phyloP scores from a whole-genome alignment of 202 grass and related monocot genomes.

The Dendrocalamus latiflorus region DNA sequence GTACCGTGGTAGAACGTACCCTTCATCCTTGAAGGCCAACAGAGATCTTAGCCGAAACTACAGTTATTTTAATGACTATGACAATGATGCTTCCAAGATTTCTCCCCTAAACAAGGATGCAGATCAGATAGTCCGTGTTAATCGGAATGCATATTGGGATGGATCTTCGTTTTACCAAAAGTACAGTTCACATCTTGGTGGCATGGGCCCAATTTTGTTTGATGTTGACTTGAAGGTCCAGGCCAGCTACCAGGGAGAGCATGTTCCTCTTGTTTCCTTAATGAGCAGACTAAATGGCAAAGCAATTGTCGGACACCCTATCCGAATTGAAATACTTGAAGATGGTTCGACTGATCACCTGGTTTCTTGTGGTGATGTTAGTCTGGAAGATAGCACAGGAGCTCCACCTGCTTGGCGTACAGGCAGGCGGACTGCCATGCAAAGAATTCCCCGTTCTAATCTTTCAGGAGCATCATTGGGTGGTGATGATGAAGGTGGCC shows the following conservation, averaged over 20 bases:
- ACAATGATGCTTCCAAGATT: slow-evolving; percentile 40
- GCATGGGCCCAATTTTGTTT: slow-evolving; percentile 51
- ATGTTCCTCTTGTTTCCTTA: slow-evolving; percentile 92
- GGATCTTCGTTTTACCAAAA: slow-evolving; percentile 50
- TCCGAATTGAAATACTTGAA: slow-evolving; percentile 91
- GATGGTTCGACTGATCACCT: slow-evolving; percentile 65
- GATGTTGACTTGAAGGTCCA: slow-evolving; percentile 84
- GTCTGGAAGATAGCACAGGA: slow-evolving; percentile 50
- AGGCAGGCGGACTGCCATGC: slow-evolving; percentile 87
- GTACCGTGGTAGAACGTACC: slow-evolving; percentile 44
- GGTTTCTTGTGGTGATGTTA: slow-evolving; percentile 39
- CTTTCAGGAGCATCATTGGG: slow-evolving; percentile 46
- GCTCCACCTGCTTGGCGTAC: slow-evolving; percentile 75
- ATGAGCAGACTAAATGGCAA: slow-evolving; percentile 99
- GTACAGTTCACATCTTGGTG: slow-evolving; percentile 38
- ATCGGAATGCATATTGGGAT: slow-evolving; percentile 37
- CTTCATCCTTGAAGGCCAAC: slow-evolving; percentile 45
- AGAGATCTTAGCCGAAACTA: slow-evolving; percentile 54
- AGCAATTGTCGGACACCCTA: slow-evolving; percentile 91
- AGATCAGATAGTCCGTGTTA: slow-evolving; percentile 27
- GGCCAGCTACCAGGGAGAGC: too few species aligned
- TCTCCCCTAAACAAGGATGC: slow-evolving; percentile 27
- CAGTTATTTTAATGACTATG: slow-evolving; percentile 38
- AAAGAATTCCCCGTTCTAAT: slow-evolving; percentile 81
- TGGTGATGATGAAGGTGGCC: slow-evolving; percentile 39